phyloP scores from a whole-genome alignment of 306 rosid species.

The Casuarina equisetifolia region DNA sequence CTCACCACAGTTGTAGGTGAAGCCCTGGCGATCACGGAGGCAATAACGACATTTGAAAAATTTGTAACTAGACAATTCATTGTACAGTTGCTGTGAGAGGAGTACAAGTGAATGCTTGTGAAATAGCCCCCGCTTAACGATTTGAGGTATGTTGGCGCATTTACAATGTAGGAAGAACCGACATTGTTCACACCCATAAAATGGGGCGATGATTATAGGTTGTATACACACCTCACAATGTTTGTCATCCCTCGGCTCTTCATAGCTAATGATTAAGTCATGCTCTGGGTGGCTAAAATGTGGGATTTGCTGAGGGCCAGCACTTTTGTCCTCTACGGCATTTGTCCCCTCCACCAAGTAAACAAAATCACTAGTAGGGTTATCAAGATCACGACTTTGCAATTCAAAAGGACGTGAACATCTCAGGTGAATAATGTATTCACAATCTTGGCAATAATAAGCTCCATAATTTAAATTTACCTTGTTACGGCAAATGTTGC shows the following conservation, averaged over 20 bases:
- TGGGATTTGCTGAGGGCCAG: not conserved
- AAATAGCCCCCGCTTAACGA: not conserved
- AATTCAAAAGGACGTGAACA: not conserved
- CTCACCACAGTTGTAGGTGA: too few relatives aligned
- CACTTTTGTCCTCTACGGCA: not conserved
- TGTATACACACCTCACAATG: not conserved
- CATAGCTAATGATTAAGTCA: not conserved
- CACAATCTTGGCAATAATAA: not conserved
- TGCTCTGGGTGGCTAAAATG: not conserved
- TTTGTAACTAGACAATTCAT: too few relatives aligned
- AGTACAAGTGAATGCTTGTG: not conserved
- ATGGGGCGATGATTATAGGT: not conserved
- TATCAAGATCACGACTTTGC: too few relatives aligned
- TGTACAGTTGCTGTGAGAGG: too few relatives aligned
- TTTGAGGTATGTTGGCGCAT: not conserved
- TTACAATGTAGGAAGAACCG: not conserved
- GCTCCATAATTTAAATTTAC: not conserved
- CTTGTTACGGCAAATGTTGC: not conserved
- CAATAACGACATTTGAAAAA: too few relatives aligned
- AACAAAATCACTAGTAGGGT: not conserved
- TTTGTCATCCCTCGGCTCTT: not conserved
- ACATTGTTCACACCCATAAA: not conserved
- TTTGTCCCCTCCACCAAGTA: not conserved
- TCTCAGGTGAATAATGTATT: not conserved
- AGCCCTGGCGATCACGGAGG: too few relatives aligned